Base-by-base conservation (phyloP, 1,284 basidiomycete species). In the Ceratobasidium sp. region DNA sequence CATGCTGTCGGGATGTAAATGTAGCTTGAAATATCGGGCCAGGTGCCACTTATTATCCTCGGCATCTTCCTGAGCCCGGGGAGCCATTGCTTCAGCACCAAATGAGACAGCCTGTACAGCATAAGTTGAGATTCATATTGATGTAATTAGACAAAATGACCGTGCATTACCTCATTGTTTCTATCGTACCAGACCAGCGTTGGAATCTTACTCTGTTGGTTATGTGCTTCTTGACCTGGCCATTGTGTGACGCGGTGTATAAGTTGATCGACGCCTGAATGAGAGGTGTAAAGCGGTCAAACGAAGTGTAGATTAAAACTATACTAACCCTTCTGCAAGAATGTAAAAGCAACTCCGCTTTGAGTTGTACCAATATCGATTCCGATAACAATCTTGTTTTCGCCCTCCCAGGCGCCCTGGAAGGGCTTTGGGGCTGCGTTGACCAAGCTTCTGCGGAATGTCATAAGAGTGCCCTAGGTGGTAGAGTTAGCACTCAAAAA, bases 331-430 rank as follows among this genome's bases (percentile, higher is more conserved):
- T 47, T 61, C 28, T 61, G 55, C 1, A 71, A n/a, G 47, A 38
- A 61, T 0, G 69, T 32, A 52, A 71, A 59, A 0, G 69, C 57
- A 18, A 71, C 69, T 18, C 69, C 69, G 44, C 69, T 71, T 43
- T 71, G 69, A 0, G 57, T 71, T 5, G 73, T 72, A 5, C 73
- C 73, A 55, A 74, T 72, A 54, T 74, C 73, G 18, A 74, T 64
- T 18, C 70, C 69, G 16, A 74, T 18, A 4, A 72, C 55, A 26
- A 74, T 64, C 52, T 72, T 74, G 52, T 26, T 59, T 14, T 61
- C 58, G 16, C 61, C 59, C 35, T 49, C 64, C 73, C 73, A 74
- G 26, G 70, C 23, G 7, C 61, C 59, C 23, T 23, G 55, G 7
- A 71, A 30, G 11, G 67, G 67, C 44, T 50, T 70, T 6, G 54